phyloP scores from a whole-genome alignment of 2,329 filamentous ascomycete genomes.

The Rhexocercosporidium sp. region DNA sequence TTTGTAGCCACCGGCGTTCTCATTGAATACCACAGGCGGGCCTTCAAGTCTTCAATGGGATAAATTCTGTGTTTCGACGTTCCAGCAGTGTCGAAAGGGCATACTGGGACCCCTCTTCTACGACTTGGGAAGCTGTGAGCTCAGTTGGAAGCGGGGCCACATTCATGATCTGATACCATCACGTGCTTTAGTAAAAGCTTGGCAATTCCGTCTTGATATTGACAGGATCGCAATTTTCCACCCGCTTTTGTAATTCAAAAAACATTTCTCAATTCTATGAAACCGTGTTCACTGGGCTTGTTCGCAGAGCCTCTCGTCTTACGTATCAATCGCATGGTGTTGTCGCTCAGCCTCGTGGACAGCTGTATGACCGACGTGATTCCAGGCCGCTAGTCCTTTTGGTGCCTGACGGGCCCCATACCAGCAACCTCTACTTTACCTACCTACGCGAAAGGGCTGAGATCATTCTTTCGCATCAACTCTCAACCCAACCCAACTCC shows the following conservation, averaged over 20 bases:
- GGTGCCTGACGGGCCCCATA: slow-evolving; percentile 11
- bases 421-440: neutral
- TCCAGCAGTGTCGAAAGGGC: too few species aligned
- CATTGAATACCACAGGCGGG: neutral
- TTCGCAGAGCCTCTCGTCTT: neutral
- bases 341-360: slow-evolving; percentile 20
- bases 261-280: neutral
- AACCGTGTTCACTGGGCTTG: neutral
- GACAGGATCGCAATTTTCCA: neutral
- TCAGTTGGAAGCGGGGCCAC: neutral
- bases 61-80: too few species aligned
- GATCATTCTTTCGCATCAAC: slow-evolving; percentile 30
- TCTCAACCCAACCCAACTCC: slow-evolving; percentile 10
- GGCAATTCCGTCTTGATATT: neutral
- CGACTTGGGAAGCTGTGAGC: neutral
- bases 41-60: neutral
- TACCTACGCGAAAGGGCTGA: slow-evolving; percentile 2
- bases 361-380: slow-evolving; percentile 4
- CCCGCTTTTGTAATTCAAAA: neutral
- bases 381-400: neutral
- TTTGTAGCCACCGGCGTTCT: neutral
- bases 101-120: neutral
- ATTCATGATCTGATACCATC: neutral
- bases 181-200: neutral
- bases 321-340: slow-evolving; percentile 20